phyloP scores from a whole-genome alignment of 768 basidiomycete genomes.

The Hygrophorus pudorinus region DNA sequence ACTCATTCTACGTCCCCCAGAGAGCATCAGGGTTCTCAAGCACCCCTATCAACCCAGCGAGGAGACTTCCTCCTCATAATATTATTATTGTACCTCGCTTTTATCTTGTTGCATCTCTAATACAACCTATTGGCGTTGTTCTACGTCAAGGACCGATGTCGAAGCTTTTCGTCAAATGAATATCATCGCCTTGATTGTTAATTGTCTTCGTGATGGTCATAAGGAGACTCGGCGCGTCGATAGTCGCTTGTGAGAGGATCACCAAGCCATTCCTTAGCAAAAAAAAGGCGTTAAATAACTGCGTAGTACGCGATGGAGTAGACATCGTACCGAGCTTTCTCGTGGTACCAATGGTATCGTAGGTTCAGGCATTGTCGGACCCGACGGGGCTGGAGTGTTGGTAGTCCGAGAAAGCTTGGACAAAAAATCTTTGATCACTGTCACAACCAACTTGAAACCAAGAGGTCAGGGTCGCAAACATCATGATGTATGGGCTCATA shows the following conservation, averaged over 20 bases:
- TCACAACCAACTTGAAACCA: conserved; percentile 47
- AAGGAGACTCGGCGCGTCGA: conserved; percentile 29
- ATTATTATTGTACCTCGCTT: background rate
- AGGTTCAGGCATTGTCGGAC: conserved; percentile 25
- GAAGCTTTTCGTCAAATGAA: background rate
- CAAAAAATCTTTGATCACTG: conserved; percentile 59
- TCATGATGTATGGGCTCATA: background rate
- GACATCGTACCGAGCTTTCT: conserved; percentile 19
- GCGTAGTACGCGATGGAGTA: background rate
- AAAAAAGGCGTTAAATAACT: background rate
- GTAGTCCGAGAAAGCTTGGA: conserved; percentile 42
- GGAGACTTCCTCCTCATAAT: background rate
- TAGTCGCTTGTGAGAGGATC: conserved; percentile 19
- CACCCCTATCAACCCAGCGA: background rate
- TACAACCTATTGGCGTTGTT: too few relatives aligned
- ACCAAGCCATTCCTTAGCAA: conserved; percentile 24
- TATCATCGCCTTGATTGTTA: too few relatives aligned
- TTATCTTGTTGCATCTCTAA: background rate
- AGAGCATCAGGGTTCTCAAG: conserved; percentile 8
- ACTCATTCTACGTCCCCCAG: conserved; percentile 4
- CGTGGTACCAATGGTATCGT: conserved; percentile 12
- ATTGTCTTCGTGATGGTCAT: conserved; percentile 26
- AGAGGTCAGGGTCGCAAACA: background rate
- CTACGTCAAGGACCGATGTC: too few relatives aligned
- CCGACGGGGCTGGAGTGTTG: conserved; percentile 16